Conservation (phyloP, 148 eudicot species). For the Nyssa sinensis region DNA sequence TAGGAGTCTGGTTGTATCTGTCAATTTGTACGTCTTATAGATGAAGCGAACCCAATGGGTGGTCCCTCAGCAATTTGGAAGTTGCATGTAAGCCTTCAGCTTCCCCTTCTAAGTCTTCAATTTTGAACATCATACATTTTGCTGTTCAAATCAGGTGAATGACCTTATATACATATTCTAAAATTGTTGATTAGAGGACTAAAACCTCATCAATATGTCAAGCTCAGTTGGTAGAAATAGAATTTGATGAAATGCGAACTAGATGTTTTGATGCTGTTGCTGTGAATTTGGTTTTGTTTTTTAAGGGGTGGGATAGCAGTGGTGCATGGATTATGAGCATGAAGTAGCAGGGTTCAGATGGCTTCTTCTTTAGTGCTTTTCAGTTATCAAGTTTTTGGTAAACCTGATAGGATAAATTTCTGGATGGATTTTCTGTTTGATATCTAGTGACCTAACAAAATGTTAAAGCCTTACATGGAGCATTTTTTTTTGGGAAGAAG, state of each 20-base stretch:
- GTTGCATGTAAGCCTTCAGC: background rate
- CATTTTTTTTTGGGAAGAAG: no score
- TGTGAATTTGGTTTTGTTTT: no score
- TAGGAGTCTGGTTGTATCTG: background rate
- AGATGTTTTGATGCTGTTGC: background rate
- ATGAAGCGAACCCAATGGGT: background rate
- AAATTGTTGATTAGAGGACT: background rate
- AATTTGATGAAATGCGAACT: background rate
- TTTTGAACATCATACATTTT: background rate
- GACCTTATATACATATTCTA: background rate
- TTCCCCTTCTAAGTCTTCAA: background rate
- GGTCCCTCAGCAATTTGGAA: background rate
- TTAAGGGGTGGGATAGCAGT: background rate
- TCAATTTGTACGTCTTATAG: background rate
- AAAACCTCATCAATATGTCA: background rate
- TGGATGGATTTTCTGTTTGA: no score
- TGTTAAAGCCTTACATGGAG: no score
- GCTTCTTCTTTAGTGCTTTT: background rate
- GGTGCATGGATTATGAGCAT: background rate
- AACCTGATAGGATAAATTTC: background rate
- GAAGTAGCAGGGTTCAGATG: background rate
- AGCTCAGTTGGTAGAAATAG: background rate
- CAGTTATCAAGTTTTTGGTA: background rate
- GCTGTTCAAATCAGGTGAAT: background rate
- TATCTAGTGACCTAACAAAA: no score